Evolutionary conservation across 129 eudicot species (phyloP).

Genomic region (Gnaphalium uliginosum): DNA sequence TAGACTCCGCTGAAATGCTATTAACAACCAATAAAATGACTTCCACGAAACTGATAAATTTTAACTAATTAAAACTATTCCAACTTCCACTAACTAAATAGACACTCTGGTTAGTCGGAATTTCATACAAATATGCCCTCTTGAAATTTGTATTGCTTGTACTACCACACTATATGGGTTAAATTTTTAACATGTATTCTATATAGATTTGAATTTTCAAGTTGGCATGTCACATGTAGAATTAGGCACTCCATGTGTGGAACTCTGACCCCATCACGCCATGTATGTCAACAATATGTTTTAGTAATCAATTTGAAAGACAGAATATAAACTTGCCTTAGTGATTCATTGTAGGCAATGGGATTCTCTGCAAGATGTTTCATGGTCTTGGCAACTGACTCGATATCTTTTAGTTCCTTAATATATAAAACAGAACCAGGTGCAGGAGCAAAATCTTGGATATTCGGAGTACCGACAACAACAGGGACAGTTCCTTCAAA

Average conservation of each 20-base stretch:
- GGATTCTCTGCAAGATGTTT: slow-evolving; percentile 80
- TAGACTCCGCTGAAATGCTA: not conserved
- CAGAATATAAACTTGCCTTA: slow-evolving; percentile 48
- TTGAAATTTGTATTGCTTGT: not conserved
- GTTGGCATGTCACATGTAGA: not conserved
- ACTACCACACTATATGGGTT: not conserved
- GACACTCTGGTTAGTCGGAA: not conserved
- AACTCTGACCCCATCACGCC: not conserved
- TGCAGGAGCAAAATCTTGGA: slow-evolving; percentile 92
- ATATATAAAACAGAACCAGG: slow-evolving; percentile 76
- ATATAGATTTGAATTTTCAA: not conserved
- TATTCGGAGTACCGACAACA: slow-evolving; percentile 96
- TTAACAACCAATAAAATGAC: not conserved
- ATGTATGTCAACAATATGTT: not conserved
- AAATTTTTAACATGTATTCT: too few relatives aligned
- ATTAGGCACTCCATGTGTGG: not conserved
- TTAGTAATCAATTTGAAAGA: not conserved
- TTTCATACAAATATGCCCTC: not conserved
- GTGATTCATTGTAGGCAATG: slow-evolving; percentile 66
- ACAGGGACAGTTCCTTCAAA: slow-evolving; percentile 80
- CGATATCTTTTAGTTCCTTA: slow-evolving; percentile 66
- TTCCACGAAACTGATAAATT: not conserved
- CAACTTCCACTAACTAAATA: not conserved
- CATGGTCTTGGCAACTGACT: slow-evolving; percentile 67
- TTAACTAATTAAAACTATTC: not conserved